Conservation (phyloP, 352 stramenopile species). For the Phytophthora fragariaefolia region DNA sequence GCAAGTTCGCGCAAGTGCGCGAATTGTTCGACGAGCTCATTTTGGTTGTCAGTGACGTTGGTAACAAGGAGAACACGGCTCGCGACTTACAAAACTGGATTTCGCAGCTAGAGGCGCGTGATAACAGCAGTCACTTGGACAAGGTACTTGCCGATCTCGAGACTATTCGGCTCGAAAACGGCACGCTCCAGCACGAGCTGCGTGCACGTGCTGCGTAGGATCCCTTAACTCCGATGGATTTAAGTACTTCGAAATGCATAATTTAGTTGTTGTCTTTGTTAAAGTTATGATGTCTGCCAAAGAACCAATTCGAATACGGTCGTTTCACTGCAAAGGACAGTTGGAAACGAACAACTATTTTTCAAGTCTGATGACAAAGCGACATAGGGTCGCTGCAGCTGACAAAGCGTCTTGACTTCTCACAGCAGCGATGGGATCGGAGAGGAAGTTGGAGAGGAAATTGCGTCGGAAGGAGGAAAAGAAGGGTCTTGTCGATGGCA, state of each 20-base stretch:
- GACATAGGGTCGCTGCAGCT: background rate
- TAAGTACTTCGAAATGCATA: too few species aligned
- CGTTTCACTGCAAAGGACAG: background rate
- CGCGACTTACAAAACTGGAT: slow-evolving; percentile 89
- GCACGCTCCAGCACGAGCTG: slow-evolving; percentile 58
- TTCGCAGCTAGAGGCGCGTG: slow-evolving; percentile 74
- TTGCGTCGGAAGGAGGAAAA: slow-evolving; percentile 40
- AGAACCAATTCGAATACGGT: too few species aligned
- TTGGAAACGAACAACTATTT: slow-evolving; percentile 16
- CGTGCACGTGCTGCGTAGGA: slow-evolving; percentile 27
- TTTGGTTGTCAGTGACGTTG: slow-evolving; percentile 61
- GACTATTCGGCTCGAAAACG: slow-evolving; percentile 75
- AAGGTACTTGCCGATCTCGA: slow-evolving; percentile 77
- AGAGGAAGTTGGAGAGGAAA: slow-evolving; percentile 37
- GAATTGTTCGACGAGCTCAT: slow-evolving; percentile 89
- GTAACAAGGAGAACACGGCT: slow-evolving; percentile 78
- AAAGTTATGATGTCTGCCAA: too few species aligned
- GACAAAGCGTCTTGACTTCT: background rate
- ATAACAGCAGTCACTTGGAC: slow-evolving; percentile 74
- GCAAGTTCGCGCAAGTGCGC: slow-evolving; percentile 81
- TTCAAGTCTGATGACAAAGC: slow-evolving; percentile 5
- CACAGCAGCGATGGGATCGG: slow-evolving; percentile 23
- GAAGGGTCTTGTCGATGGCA: slow-evolving; percentile 31
- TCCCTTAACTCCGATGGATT: background rate
- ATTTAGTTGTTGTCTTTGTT: too few species aligned